These are phyloP conservation scores for Nymphaea thermarum DNA, from an alignment of 164 flowering plant genomes.

Conservation along the genomic window DNA sequence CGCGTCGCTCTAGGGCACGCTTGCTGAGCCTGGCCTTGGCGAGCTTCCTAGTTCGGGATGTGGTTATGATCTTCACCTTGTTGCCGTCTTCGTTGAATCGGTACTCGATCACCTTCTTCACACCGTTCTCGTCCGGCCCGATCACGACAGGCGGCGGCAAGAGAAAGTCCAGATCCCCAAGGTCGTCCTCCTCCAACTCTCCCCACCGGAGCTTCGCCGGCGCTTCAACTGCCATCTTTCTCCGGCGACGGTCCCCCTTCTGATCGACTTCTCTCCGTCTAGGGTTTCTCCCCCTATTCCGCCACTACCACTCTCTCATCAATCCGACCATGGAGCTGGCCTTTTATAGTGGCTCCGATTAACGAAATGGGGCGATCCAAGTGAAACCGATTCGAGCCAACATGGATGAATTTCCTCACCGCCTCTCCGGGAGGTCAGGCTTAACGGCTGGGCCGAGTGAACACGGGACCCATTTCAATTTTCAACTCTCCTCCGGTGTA, in stretches of 20 bases:
- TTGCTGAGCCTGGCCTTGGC: slow-evolving; percentile 70
- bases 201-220: slow-evolving; percentile 18
- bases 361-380: no score
- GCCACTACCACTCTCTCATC: no score
- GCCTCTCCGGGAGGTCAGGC: no score
- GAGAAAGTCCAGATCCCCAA: slow-evolving; percentile 57
- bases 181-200: slow-evolving; percentile 60
- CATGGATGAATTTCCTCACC: no score
- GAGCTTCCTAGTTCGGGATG: slow-evolving; percentile 52
- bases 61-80: slow-evolving; percentile 72
- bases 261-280: no score
- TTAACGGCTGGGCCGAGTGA: no score
- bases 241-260: not conserved
- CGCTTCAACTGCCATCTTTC: slow-evolving; percentile 2
- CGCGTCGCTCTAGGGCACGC: slow-evolving; percentile 63
- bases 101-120: slow-evolving; percentile 66
- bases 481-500: no score
- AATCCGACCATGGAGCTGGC: no score
- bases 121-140: slow-evolving; percentile 75
- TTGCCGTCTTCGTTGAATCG: slow-evolving; percentile 65
- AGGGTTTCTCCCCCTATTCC: no score
- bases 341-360: no score
- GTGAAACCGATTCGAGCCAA: no score
- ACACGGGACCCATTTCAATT: no score
- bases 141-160: slow-evolving; percentile 59